phyloP scores from a whole-genome alignment of 2,329 filamentous ascomycete species.

The Ophiobolus disseminans region DNA sequence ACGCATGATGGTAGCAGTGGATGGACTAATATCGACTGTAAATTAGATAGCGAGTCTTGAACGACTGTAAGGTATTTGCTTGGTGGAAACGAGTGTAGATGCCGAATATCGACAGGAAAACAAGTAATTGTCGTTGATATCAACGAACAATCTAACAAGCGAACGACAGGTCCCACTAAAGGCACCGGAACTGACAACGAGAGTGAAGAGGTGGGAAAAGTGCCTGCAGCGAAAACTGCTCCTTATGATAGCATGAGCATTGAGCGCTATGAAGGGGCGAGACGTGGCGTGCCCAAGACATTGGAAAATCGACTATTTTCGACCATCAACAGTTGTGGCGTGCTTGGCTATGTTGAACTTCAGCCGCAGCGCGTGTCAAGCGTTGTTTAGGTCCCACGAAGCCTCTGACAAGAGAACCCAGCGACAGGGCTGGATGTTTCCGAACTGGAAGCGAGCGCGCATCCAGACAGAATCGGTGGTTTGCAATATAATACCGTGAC shows the following conservation, averaged over 20 bases:
- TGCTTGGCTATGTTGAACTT: conserved; percentile 17
- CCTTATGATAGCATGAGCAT: conserved; percentile 5
- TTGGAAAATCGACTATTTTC: conserved; percentile 3
- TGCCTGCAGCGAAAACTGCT: background rate
- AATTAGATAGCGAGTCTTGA: conserved; percentile 3
- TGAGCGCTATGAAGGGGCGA: conserved; percentile 3
- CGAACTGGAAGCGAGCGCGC: too few species aligned
- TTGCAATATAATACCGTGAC: too few species aligned
- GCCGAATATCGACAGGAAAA: background rate
- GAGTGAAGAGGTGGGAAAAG: background rate
- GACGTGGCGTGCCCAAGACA: conserved; percentile 8
- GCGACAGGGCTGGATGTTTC: too few species aligned
- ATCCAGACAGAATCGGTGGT: too few species aligned
- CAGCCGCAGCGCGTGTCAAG: conserved; percentile 15
- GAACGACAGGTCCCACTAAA: background rate
- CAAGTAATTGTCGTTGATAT: too few species aligned
- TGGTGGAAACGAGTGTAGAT: background rate
- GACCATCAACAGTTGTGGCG: conserved; percentile 5
- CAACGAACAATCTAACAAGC: background rate
- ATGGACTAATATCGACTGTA: background rate
- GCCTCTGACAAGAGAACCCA: too few species aligned
- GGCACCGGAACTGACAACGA: background rate
- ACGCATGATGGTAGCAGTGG: conserved; percentile 32
- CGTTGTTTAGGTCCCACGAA: background rate
- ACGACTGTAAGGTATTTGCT: conserved; percentile 1